A percentile compares a stretch with the other conserved stretches of the same genome.
Evolutionary conservation across 169 alveolate species (phyloP).

Genomic region (Toxoplasma gondii): DNA sequence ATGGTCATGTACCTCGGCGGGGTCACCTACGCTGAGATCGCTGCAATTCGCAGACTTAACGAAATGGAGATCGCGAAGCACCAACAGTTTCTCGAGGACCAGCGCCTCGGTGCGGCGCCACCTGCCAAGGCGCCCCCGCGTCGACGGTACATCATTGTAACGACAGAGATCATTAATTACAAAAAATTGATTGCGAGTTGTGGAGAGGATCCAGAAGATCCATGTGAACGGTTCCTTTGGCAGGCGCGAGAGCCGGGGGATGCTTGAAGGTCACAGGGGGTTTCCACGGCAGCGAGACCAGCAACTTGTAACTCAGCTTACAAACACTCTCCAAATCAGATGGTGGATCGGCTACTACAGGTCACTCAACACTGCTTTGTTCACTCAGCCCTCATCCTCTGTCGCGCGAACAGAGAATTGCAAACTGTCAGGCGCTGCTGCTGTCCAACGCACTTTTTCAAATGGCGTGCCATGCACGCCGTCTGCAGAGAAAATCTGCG

Average conservation of each 20-base stretch:
- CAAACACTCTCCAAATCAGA: too few relatives aligned
- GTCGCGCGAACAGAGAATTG: too few relatives aligned
- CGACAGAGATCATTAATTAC: slow-evolving; percentile 26
- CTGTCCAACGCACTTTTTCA: too few relatives aligned
- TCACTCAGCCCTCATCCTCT: too few relatives aligned
- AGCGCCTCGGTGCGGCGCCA: not conserved
- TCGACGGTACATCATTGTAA: slow-evolving; percentile 5
- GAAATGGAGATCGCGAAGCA: slow-evolving; percentile 37
- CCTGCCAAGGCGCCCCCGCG: not conserved
- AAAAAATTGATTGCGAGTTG: not conserved
- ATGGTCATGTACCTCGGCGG: slow-evolving; percentile 79
- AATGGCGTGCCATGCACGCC: too few relatives aligned
- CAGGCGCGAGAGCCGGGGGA: not conserved
- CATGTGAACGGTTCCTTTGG: slow-evolving; percentile 9
- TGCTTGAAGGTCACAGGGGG: too few relatives aligned
- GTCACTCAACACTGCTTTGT: too few relatives aligned
- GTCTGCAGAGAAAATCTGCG: too few relatives aligned
- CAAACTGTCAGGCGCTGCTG: too few relatives aligned
- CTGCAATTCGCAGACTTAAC: slow-evolving; percentile 76
- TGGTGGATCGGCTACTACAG: too few relatives aligned
- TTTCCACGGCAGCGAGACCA: too few relatives aligned
- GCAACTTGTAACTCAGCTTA: too few relatives aligned
- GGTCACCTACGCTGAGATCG: slow-evolving; percentile 77
- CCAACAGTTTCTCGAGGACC: not conserved
- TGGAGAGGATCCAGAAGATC: slow-evolving; percentile 1